Base-by-base conservation (phyloP, 2,329 filamentous ascomycete species). In the Fusarium sp. region DNA sequence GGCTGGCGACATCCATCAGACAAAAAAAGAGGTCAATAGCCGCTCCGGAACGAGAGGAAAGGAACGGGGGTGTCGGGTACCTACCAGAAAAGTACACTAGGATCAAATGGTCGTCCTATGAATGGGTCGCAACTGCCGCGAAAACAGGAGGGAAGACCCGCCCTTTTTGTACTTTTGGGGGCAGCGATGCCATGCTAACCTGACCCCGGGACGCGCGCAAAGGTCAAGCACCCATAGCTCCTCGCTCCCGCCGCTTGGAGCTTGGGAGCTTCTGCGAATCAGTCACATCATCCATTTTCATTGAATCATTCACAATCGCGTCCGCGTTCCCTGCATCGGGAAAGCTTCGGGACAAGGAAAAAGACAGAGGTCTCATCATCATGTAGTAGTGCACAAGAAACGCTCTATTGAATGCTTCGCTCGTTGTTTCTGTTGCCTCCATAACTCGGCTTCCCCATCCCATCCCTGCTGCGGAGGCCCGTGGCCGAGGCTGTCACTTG, bases 141-240 rank as follows among this genome's bases (percentile, higher is more conserved):
- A 76, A 69, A 69, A 70, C 68, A 74, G 69, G 78, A 74, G 79
- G 79, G 79, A 78, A 68, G 72, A 74, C 78, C 78, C 77, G 76
- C 77, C 79, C 79, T 78, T 80, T 80, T 79, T 80, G 79, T 80
- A 80, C 77, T 78, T 77, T 77, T 77, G 65, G 65, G 61, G 65
- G 54, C 18, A 40, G 40, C 20, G 20, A 45, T 33, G 25, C 5
- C 27, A 52, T 31, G 27, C 47, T 52, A 52, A 52, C 47, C 47
- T 52, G 47, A 31, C 61, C 35, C 59, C 56, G 57, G 45, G 42
- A 58, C 40, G 27, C 35, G 63, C 38, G 42, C 27, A 29, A 42
- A 57, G 31, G 52, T 33, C 29, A 56, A 35, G 52, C n/a, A n/a
- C n/a, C n/a, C n/a, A n/a, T n/a, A n/a, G n/a, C 42, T 47, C 42